Percentiles rank a stretch among this genome's conserved stretches.
Evolutionary conservation across 805 yeast genomes (phyloP).

Genomic region (Ascoidea asiatica): DNA sequence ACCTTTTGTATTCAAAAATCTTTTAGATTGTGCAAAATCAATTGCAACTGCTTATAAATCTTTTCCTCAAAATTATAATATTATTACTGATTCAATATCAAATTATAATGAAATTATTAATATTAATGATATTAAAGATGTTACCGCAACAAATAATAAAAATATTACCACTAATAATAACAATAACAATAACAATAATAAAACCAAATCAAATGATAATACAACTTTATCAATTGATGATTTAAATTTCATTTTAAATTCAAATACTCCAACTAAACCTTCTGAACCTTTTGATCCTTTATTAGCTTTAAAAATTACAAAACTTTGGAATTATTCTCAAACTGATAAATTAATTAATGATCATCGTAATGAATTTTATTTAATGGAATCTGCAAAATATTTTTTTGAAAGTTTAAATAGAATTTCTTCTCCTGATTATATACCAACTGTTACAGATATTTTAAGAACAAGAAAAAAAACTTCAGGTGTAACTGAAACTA

Average conservation of each 20-base stretch:
- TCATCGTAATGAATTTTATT: conserved; percentile 58
- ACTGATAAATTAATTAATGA: conserved; percentile 43
- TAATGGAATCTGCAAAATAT: conserved; percentile 76
- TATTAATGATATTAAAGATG: conserved; percentile 1
- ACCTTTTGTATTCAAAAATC: conserved; percentile 67
- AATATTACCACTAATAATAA: background rate
- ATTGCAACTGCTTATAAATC: conserved; percentile 53
- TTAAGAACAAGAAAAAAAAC: conserved; percentile 84
- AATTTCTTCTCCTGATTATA: conserved; percentile 43
- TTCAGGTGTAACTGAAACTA: conserved; percentile 79
- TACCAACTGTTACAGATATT: conserved; percentile 68
- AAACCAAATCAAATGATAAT: background rate
- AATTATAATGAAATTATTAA: background rate
- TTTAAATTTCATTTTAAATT: conserved; percentile 28
- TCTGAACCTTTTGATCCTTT: conserved; percentile 35
- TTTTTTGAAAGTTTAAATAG: conserved; percentile 57
- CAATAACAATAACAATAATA: background rate
- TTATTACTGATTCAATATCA: background rate
- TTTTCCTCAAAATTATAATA: conserved; percentile 16
- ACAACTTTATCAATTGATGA: conserved; percentile 19
- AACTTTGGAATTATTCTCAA: conserved; percentile 42
- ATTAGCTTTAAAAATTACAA: conserved; percentile 33
- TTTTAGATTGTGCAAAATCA: conserved; percentile 63
- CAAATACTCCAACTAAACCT: conserved; percentile 39
- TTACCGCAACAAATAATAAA: background rate